Evolutionary conservation across 805 yeast genomes (phyloP), one percentile per base, ranked within the genome.

Genomic region (Jamesozyma rosinii): DNA sequence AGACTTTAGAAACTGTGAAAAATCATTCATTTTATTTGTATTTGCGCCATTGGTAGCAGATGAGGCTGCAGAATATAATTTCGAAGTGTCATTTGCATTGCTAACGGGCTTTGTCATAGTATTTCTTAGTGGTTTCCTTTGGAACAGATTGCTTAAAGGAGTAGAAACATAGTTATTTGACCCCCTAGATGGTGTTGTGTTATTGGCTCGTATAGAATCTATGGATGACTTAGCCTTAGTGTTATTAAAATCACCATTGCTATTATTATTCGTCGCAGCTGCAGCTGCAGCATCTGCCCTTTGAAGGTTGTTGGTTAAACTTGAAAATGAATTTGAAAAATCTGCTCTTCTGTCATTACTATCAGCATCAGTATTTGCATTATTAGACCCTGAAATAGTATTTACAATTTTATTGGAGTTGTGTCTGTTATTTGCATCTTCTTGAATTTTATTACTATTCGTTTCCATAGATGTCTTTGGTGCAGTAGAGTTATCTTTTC

Each of bases 1-100:
- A 3, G 66, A 41, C 47, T 64, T 64, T 43, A 73, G 53, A 55
- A 68, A 70, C 34, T 67, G 65, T 10, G 66, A 58, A 50, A 73
- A 72, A 46, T 71, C 67, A 34, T 63, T 63, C 17, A 60, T 18
- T 17, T 38, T 22, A 26, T 15, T 35, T 10, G 15, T n/a, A 17
- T 13, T 37, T 15, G 30, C n/a, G 3, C 10, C 21, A 11, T 21
- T 15, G 5, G 20, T 19, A 22, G 5, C 17, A 5, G 32, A 15
- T n/a, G 39, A n/a, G 5, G 30, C 31, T 15, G 26, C 26, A 15
- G 21, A 11, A 4, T 21, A 37, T 24, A 37, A 15, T 8, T 24
- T 15, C 10, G 39, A 37, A 5, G 22, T 3, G 17, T 37, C 39
- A 26, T 9, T 4, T 4, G 9, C 17, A 8, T n/a, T 24, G 13